Conservation (phyloP, 768 basidiomycete species). For the Mrakia frigida region DNA sequence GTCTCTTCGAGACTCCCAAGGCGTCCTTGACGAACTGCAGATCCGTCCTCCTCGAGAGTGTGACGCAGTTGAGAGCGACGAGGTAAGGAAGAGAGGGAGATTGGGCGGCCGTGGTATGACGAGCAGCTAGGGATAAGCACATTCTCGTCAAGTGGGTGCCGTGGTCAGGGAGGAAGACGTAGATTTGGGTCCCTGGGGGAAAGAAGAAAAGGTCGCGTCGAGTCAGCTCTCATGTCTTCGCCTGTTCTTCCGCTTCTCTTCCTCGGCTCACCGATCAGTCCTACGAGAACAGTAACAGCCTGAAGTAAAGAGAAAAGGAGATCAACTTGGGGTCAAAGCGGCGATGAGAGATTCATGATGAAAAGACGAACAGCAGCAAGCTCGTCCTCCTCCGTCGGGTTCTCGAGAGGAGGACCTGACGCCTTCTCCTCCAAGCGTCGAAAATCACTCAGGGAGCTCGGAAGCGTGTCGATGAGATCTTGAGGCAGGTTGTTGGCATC, state of each 20-base stretch:
- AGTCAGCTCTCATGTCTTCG: too few relatives aligned
- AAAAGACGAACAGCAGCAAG: not conserved
- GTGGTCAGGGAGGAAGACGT: not conserved
- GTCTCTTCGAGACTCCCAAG: not conserved
- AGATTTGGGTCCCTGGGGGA: not conserved
- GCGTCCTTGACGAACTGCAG: not conserved
- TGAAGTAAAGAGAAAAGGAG: not conserved
- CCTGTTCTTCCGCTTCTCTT: too few relatives aligned
- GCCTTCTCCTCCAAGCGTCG: not conserved
- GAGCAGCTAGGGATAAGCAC: not conserved
- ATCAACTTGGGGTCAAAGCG: not conserved
- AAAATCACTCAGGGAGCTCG: not conserved
- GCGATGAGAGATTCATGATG: not conserved
- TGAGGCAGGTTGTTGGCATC: not conserved
- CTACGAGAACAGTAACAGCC: not conserved
- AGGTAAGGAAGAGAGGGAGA: not conserved
- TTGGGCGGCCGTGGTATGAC: not conserved
- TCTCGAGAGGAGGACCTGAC: not conserved
- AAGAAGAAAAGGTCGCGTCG: too few relatives aligned
- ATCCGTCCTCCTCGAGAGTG: not conserved
- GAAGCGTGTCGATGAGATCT: not conserved
- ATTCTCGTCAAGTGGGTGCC: not conserved
- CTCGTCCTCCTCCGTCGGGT: not conserved
- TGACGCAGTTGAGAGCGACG: not conserved
- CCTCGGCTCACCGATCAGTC: not conserved